A percentile compares a stretch with the other conserved stretches of the same genome.
Conservation (phyloP, 225 moss, liverwort and hornwort species). For the Neckera pumila region DNA sequence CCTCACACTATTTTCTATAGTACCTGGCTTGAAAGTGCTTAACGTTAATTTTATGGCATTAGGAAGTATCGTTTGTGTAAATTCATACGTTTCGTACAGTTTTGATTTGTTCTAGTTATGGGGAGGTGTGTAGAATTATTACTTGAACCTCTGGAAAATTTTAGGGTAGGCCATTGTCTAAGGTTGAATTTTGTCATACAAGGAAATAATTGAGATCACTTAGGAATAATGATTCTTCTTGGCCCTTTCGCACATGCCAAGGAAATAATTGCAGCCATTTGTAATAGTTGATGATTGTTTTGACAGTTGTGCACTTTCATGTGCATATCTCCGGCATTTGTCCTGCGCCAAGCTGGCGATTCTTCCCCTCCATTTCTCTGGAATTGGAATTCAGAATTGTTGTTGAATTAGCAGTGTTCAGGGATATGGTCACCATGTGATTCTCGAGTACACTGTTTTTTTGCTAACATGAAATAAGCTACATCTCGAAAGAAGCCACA, state of each 20-base stretch:
- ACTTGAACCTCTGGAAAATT: neutral
- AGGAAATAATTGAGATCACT: neutral
- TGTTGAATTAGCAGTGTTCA: neutral
- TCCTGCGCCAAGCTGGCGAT: neutral
- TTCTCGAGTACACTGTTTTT: no score
- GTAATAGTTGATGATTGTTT: neutral
- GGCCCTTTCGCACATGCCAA: no score
- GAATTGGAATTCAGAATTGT: neutral
- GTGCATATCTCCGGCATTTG: neutral
- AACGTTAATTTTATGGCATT: no score
- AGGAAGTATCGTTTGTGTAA: neutral
- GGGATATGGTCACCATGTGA: neutral
- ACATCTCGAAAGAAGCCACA: no score
- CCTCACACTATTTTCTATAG: no score
- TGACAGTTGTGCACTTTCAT: neutral
- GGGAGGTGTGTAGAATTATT: neutral
- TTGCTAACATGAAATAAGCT: neutral
- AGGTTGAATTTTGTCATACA: neutral
- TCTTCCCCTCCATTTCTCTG: neutral
- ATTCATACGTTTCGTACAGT: neutral
- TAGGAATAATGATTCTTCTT: neutral
- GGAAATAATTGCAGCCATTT: neutral
- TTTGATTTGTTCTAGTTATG: neutral
- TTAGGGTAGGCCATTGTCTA: neutral
- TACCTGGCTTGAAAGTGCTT: no score